phyloP scores from a whole-genome alignment of 306 rosid genomes.

The Glycyrrhiza uralensis region DNA sequence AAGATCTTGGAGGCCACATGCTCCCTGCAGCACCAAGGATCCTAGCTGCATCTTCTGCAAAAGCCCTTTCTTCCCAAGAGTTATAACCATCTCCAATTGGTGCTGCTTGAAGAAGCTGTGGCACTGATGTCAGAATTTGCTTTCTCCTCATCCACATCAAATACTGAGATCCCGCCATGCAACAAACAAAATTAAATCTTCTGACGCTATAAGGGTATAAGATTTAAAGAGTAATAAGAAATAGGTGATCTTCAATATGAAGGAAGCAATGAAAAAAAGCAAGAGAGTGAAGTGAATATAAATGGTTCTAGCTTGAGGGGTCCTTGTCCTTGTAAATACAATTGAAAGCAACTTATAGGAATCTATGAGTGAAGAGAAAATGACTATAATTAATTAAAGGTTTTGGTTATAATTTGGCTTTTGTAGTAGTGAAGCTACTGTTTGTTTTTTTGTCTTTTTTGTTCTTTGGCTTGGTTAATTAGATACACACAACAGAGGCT shows the following conservation, averaged over 20 bases:
- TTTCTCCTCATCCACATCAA: constrained; percentile 44
- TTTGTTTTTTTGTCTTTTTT: constrained; percentile 6
- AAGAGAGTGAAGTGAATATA: constrained; percentile 2
- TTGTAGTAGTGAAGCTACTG: constrained; percentile 32
- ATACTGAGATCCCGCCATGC: constrained; percentile 34
- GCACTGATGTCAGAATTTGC: constrained; percentile 18
- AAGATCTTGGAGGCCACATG: constrained; percentile 90
- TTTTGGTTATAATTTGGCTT: too few species aligned
- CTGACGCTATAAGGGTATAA: too few species aligned
- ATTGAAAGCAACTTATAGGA: constrained; percentile 39
- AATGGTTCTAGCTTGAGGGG: background rate
- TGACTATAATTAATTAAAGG: too few species aligned
- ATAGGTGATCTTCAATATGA: background rate
- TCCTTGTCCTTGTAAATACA: constrained; percentile 3
- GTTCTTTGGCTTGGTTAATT: background rate
- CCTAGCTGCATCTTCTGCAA: constrained; percentile 71
- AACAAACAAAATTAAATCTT: background rate
- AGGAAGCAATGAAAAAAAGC: constrained; percentile 16
- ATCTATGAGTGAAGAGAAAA: constrained; percentile 32
- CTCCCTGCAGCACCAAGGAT: constrained; percentile 49
- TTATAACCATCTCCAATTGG: background rate
- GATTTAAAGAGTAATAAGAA: background rate
- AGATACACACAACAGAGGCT: background rate
- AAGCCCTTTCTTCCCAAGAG: constrained; percentile 84
- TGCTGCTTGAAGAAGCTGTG: constrained; percentile 22